phyloP scores from a whole-genome alignment of 1,284 basidiomycete species.

The Papiliotrema laurentii region DNA sequence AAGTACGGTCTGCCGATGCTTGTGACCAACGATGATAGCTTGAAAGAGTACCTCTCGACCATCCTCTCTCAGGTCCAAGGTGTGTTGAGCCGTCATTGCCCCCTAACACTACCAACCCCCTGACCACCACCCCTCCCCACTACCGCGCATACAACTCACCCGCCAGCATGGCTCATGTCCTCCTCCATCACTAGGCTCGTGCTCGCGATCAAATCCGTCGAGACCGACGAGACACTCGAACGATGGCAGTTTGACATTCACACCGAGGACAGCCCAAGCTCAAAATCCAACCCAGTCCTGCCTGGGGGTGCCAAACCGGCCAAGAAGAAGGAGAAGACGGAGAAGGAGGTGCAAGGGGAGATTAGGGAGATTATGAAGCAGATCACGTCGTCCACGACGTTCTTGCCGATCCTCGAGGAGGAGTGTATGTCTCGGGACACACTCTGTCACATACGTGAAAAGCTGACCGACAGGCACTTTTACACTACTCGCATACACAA shows the following conservation, averaged over 20 bases:
- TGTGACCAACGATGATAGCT: constrained; percentile 83
- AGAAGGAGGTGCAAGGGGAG: constrained; percentile 93
- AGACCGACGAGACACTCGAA: constrained; percentile 84
- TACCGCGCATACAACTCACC: not conserved
- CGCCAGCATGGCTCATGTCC: constrained; percentile 80
- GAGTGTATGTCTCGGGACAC: constrained; percentile 64
- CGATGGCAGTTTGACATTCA: constrained; percentile 98
- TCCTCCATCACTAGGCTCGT: constrained; percentile 89
- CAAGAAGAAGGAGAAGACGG: constrained; percentile 53
- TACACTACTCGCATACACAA: constrained; percentile 93
- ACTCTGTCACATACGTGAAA: not conserved
- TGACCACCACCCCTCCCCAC: not conserved
- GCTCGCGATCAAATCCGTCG: constrained; percentile 91
- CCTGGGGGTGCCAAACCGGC: constrained; percentile 10
- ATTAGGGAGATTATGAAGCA: constrained; percentile 98
- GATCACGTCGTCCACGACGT: constrained; percentile 93
- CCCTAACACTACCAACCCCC: not conserved
- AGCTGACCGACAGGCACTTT: constrained; percentile 53
- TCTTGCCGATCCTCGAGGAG: constrained; percentile 90
- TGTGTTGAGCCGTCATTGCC: constrained; percentile 49
- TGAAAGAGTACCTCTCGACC: constrained; percentile 88
- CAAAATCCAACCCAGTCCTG: constrained; percentile 2
- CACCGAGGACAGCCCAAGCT: constrained; percentile 51
- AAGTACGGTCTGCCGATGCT: constrained; percentile 97
- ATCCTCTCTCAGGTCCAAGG: constrained; percentile 87